Evolutionary conservation across 768 basidiomycete genomes (phyloP).

Genomic region (Serendipita sp.): DNA sequence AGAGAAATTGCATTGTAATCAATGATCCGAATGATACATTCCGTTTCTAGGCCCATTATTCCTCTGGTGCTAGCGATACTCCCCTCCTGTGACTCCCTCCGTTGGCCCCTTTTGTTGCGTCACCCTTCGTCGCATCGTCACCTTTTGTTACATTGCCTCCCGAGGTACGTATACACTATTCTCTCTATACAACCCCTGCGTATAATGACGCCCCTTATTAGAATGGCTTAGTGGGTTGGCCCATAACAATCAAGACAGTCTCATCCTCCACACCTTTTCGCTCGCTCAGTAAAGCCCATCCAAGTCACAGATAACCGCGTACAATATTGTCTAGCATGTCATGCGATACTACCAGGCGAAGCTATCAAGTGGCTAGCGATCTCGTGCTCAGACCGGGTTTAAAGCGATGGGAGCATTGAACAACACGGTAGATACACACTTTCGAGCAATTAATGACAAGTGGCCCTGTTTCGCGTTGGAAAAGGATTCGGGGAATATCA

Average conservation of each 20-base stretch:
- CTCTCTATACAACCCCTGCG: too few species aligned
- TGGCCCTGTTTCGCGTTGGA: slow-evolving; percentile 10
- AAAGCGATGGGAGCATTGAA: background rate
- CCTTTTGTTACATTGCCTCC: too few species aligned
- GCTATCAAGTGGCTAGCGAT: slow-evolving; percentile 7
- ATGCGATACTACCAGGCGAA: background rate
- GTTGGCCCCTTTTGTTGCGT: too few species aligned
- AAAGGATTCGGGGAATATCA: slow-evolving; percentile 8
- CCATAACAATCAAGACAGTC: background rate
- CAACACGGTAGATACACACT: slow-evolving; percentile 5
- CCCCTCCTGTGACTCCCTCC: too few species aligned
- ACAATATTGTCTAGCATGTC: background rate
- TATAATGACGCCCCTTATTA: background rate
- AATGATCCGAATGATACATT: too few species aligned
- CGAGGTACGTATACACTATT: too few species aligned
- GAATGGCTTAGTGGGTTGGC: slow-evolving; percentile 6
- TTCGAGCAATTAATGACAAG: slow-evolving; percentile 4
- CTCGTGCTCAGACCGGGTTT: background rate
- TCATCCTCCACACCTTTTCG: background rate
- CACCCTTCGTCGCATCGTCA: too few species aligned
- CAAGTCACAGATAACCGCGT: background rate
- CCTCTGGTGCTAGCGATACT: too few species aligned
- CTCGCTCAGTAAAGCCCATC: background rate
- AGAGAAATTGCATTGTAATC: too few species aligned
- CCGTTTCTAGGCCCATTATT: too few species aligned